Evolutionary conservation across 768 basidiomycete genomes (phyloP).

Genomic region (Trametes cubensis): DNA sequence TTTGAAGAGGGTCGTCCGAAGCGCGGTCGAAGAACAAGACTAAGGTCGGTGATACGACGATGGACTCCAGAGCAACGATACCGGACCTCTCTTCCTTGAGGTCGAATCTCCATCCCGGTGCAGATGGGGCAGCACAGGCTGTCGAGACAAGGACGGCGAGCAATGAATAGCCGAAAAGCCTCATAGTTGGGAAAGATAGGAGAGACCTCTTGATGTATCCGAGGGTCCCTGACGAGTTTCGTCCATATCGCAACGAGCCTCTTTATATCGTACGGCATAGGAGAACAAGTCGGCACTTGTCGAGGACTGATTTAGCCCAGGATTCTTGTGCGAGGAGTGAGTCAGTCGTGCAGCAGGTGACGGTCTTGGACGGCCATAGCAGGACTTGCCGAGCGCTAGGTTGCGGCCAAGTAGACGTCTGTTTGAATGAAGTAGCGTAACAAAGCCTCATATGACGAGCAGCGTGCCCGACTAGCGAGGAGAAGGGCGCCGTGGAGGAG

Average conservation of each 20-base stretch:
- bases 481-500: background rate
- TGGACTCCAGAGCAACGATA: conserved; percentile 76
- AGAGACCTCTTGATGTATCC: background rate
- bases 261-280: too few species aligned
- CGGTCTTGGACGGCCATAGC: background rate
- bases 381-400: background rate
- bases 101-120: conserved; percentile 22
- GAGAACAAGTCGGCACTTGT: too few species aligned
- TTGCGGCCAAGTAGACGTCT: background rate
- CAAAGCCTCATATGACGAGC: background rate
- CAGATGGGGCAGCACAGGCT: conserved; percentile 4
- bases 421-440: background rate
- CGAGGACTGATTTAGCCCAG: too few species aligned
- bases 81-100: conserved; percentile 68
- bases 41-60: conserved; percentile 66
- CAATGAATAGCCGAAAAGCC: background rate
- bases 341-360: too few species aligned
- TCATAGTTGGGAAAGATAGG: background rate
- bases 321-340: too few species aligned
- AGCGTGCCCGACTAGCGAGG: background rate
- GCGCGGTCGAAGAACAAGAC: conserved; percentile 81
- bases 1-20: conserved; percentile 76
- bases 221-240: background rate
- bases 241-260: background rate
- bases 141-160: background rate